Conservation (phyloP, 768 basidiomycete genomes). For the Leccinum pellstonianum region DNA sequence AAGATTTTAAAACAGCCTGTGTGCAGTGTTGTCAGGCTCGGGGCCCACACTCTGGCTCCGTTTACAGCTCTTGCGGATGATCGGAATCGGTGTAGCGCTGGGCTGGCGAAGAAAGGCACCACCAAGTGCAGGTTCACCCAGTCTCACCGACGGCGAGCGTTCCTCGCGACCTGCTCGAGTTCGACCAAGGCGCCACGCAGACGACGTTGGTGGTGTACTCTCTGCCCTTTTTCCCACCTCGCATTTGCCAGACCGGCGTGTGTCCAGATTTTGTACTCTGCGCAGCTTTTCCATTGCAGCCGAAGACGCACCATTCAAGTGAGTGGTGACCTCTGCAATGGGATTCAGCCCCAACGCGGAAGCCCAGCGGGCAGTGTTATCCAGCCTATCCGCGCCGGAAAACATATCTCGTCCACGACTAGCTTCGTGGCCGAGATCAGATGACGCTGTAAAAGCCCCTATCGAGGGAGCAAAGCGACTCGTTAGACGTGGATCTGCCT, state of each 20-base stretch:
- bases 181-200: slow-evolving; percentile 18
- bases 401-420: slow-evolving; percentile 21
- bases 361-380: slow-evolving; percentile 31
- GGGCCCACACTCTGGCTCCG: slow-evolving; percentile 31
- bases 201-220: slow-evolving; percentile 30
- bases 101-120: slow-evolving; percentile 31
- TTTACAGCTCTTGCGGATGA: slow-evolving; percentile 16
- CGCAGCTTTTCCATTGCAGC: slow-evolving; percentile 23
- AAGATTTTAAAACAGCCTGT: slow-evolving; percentile 16
- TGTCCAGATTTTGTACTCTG: slow-evolving; percentile 15
- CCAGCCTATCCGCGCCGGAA: slow-evolving; percentile 23
- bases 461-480: slow-evolving; percentile 24
- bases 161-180: slow-evolving; percentile 16
- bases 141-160: slow-evolving; percentile 3
- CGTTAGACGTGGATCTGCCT: slow-evolving; percentile 9
- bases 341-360: slow-evolving; percentile 22
- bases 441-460: slow-evolving; percentile 25
- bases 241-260: background rate
- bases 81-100: slow-evolving; percentile 25
- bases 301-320: slow-evolving; percentile 13
- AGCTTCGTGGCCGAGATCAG: slow-evolving; percentile 23
- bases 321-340: slow-evolving; percentile 24
- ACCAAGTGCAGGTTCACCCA: slow-evolving; percentile 3
- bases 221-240: slow-evolving; percentile 26
- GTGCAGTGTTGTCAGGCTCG: slow-evolving; percentile 14